A percentile compares a stretch with the other conserved stretches of the same genome.
Conservation (phyloP, 371 early-diverging fungal species). For the Syncephalis plumigaleata region DNA sequence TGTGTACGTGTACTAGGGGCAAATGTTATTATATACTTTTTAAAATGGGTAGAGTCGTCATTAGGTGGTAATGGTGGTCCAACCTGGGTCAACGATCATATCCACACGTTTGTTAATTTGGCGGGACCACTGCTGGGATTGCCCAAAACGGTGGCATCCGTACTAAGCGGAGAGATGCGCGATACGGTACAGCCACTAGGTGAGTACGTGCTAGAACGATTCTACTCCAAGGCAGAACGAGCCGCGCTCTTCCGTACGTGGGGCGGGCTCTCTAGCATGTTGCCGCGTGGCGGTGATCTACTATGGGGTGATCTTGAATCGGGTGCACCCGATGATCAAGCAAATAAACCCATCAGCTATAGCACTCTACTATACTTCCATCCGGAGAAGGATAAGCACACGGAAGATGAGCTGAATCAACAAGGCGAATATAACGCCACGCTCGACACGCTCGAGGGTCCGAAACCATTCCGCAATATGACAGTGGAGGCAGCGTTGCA, state of each 20-base stretch:
- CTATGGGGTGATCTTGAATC: conserved; percentile 55
- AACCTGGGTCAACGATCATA: conserved; percentile 65
- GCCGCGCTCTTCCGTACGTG: conserved; percentile 67
- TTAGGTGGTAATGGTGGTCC: conserved; percentile 55
- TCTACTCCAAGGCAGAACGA: conserved; percentile 66
- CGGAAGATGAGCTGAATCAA: not conserved
- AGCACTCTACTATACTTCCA: not conserved
- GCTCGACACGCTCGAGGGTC: conserved; percentile 4
- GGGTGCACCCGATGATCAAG: conserved; percentile 43
- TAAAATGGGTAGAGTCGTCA: conserved; percentile 79
- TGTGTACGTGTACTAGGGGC: conserved; percentile 32
- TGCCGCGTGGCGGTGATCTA: conserved; percentile 74
- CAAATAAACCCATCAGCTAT: not conserved
- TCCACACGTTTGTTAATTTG: conserved; percentile 71
- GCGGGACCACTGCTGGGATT: conserved; percentile 81
- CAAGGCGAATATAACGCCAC: conserved; percentile 8
- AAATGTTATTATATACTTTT: conserved; percentile 61
- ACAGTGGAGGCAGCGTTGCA: conserved; percentile 33
- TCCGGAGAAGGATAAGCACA: not conserved
- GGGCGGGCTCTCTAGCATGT: conserved; percentile 56
- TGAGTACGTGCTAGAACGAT: conserved; percentile 63
- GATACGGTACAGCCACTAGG: conserved; percentile 74
- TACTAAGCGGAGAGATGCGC: conserved; percentile 69
- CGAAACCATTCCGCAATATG: conserved; percentile 14
- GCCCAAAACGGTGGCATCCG: conserved; percentile 62